A percentile compares a stretch with the other conserved stretches of the same genome.
These are phyloP conservation scores for Aquilaria yunnanensis DNA, from an alignment of 345 rosid species.

Conservation along the genomic window DNA sequence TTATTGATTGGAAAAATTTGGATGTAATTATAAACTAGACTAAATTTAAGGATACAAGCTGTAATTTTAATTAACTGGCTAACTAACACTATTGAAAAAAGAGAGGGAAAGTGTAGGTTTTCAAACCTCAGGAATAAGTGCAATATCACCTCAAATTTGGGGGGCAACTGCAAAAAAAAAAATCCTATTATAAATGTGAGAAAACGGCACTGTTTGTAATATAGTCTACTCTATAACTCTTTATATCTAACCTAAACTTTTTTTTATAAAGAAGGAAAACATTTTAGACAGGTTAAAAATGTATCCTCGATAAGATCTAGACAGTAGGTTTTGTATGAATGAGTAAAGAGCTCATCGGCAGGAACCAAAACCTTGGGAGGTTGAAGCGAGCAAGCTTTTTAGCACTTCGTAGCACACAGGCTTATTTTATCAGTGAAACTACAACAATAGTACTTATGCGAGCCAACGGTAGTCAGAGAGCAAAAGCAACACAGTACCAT, in stretches of 20 bases:
- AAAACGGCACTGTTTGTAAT: background rate
- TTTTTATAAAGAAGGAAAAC: constrained; percentile 7
- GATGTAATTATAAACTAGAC: no score
- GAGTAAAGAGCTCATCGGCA: constrained; percentile 15
- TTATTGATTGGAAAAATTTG: no score
- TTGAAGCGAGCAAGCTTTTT: constrained; percentile 36
- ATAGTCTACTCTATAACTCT: no score
- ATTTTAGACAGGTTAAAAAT: constrained; percentile 20
- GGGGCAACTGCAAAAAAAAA: no score
- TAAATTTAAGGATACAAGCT: no score
- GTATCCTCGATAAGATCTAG: constrained; percentile 23
- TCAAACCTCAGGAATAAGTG: no score
- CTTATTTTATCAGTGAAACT: constrained; percentile 13
- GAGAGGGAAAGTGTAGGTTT: no score
- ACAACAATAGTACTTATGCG: background rate
- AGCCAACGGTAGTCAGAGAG: constrained; percentile 2
- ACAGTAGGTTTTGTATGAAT: constrained; percentile 19
- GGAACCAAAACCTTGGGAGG: constrained; percentile 35
- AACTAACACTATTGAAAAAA: no score
- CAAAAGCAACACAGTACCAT: constrained; percentile 18
- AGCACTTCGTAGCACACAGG: constrained; percentile 26
- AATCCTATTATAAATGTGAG: no score
- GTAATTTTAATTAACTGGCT: no score
- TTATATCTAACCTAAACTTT: background rate
- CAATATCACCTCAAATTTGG: no score